Percentiles rank a stretch among this genome's conserved stretches.
Conservation (phyloP, 352 stramenopile genomes). For the Sclerospora graminicola region DNA sequence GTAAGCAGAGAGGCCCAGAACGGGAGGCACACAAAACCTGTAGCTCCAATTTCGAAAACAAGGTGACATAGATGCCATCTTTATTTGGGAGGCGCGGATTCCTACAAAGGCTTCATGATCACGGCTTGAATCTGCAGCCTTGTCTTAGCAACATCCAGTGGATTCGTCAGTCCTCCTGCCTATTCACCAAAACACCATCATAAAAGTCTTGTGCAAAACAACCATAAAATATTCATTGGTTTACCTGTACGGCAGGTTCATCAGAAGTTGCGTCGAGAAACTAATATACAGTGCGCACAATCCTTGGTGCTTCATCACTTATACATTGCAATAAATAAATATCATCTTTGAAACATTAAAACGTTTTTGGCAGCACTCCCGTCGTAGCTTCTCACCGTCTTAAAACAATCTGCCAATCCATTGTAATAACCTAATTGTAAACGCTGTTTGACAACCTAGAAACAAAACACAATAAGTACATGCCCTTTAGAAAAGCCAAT, state of each 20-base stretch:
- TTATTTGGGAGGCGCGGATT: slow-evolving; percentile 18
- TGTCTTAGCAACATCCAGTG: slow-evolving; percentile 98
- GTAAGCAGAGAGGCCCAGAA: slow-evolving; percentile 19
- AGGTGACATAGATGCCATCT: slow-evolving; percentile 23
- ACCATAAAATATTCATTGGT: background rate
- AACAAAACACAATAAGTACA: background rate
- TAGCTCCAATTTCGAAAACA: slow-evolving; percentile 32
- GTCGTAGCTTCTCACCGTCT: slow-evolving; percentile 37
- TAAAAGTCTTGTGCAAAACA: slow-evolving; percentile 34
- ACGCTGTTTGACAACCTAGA: slow-evolving; percentile 96
- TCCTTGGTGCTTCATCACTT: slow-evolving; percentile 74
- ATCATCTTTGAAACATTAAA: background rate
- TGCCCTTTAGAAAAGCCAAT: background rate
- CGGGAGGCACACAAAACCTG: slow-evolving; percentile 41
- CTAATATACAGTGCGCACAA: slow-evolving; percentile 86
- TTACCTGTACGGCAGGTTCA: slow-evolving; percentile 97
- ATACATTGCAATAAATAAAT: background rate
- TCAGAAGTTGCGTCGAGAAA: slow-evolving; percentile 96
- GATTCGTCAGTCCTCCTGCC: slow-evolving; percentile 89
- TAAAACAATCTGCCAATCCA: slow-evolving; percentile 86
- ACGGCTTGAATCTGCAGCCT: slow-evolving; percentile 91
- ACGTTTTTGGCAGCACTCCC: too few relatives aligned
- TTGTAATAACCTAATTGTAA: slow-evolving; percentile 98
- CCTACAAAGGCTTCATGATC: slow-evolving; percentile 54
- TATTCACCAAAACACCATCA: slow-evolving; percentile 97